phyloP scores from a whole-genome alignment of 768 basidiomycete species.

The Calocybe indica region DNA sequence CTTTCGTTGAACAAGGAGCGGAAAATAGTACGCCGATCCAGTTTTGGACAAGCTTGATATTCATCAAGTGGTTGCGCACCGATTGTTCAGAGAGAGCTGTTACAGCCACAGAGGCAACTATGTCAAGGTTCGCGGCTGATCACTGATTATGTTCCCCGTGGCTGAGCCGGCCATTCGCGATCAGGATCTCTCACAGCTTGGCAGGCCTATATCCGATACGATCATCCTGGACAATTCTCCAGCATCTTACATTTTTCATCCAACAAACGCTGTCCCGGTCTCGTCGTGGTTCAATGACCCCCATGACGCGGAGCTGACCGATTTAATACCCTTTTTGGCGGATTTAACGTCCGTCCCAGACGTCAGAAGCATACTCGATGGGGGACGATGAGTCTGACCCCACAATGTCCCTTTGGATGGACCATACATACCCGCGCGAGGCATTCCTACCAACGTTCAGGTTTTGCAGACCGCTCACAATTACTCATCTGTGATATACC shows the following conservation, averaged over 20 bases:
- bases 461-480: too few relatives aligned
- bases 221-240: constrained; percentile 99
- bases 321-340: constrained; percentile 88
- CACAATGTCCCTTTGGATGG: too few relatives aligned
- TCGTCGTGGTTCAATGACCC: constrained; percentile 99
- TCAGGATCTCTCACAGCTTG: constrained; percentile 86
- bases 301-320: constrained; percentile 94
- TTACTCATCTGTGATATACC: too few relatives aligned
- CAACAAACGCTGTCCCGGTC: constrained; percentile 97
- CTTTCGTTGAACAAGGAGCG: not conserved
- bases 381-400: constrained; percentile 44
- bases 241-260: constrained; percentile 98
- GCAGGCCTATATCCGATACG: constrained; percentile 86
- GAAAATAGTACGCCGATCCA: constrained; percentile 87
- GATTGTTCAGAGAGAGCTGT: constrained; percentile 95
- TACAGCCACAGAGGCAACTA: constrained; percentile 99
- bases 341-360: constrained; percentile 84
- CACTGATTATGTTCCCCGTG: not conserved
- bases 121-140: constrained; percentile 73
- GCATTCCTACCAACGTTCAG: too few relatives aligned
- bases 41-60: constrained; percentile 95
- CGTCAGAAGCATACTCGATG: constrained; percentile 86
- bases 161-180: constrained; percentile 36
- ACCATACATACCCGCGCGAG: too few relatives aligned
- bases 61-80: constrained; percentile 85